A percentile compares a stretch with the other conserved stretches of the same genome.
Conservation (phyloP, 2,329 filamentous ascomycete genomes). For the Cordyceps fumosorosea region DNA sequence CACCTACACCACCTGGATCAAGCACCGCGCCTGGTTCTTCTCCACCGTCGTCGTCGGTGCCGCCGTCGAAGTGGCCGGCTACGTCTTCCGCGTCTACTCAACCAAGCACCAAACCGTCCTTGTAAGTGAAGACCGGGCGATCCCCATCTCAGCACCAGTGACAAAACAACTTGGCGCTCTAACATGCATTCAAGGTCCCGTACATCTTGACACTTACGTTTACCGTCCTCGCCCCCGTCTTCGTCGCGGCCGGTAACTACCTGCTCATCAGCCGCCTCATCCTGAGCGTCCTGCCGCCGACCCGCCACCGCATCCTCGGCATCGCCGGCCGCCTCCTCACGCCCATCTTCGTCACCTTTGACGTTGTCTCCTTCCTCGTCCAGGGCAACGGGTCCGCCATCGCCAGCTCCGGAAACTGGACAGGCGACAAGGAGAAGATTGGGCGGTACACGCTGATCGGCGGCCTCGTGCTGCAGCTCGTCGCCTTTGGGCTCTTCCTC, state of each 20-base stretch:
- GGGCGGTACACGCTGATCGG: conserved; percentile 36
- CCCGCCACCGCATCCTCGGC: conserved; percentile 28
- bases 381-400: conserved; percentile 39
- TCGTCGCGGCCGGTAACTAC: conserved; percentile 45
- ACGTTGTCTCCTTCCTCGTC: conserved; percentile 38
- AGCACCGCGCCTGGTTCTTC: conserved; percentile 37
- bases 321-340: conserved; percentile 34
- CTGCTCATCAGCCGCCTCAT: conserved; percentile 43
- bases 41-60: conserved; percentile 35
- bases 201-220: conserved; percentile 34
- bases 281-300: conserved; percentile 27
- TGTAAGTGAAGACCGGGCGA: conserved; percentile 18
- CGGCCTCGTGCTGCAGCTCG: conserved; percentile 34
- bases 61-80: conserved; percentile 35
- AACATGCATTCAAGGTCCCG: conserved; percentile 19
- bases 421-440: conserved; percentile 29
- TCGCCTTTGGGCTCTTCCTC: conserved; percentile 35
- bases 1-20: conserved; percentile 34
- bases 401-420: conserved; percentile 36
- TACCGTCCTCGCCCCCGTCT: conserved; percentile 42
- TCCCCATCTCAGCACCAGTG: neutral
- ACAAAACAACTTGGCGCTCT: neutral
- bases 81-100: conserved; percentile 32
- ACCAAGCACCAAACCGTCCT: conserved; percentile 28
- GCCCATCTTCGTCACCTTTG: conserved; percentile 38